These are phyloP conservation scores for Bruguiera sexangula DNA, from an alignment of 345 rosid genomes.

Conservation along the genomic window DNA sequence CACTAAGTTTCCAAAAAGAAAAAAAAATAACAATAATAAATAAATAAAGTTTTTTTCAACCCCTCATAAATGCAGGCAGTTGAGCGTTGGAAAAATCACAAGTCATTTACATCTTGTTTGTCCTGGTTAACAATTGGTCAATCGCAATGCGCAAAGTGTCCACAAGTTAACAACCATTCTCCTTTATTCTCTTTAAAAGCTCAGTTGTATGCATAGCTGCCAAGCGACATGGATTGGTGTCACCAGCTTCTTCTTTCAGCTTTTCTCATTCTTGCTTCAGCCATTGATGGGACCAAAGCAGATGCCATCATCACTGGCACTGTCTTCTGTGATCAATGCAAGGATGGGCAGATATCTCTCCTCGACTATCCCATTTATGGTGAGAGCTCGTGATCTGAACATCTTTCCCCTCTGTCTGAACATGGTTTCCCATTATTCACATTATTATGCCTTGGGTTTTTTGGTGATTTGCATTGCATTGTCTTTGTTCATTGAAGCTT, in stretches of 20 bases:
- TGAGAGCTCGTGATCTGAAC: constrained; percentile 13
- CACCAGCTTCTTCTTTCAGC: constrained; percentile 33
- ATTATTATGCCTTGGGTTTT: too few relatives aligned
- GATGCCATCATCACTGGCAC: constrained; percentile 63
- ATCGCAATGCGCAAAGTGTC: background rate
- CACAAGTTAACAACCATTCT: background rate
- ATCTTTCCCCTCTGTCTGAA: too few relatives aligned
- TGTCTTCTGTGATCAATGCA: constrained; percentile 91
- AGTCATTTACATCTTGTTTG: constrained; percentile 17
- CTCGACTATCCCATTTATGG: constrained; percentile 77
- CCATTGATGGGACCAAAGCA: constrained; percentile 45
- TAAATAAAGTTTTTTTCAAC: background rate
- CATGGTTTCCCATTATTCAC: too few relatives aligned
- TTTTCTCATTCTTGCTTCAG: constrained; percentile 47
- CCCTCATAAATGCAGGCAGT: constrained; percentile 49
- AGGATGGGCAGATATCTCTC: constrained; percentile 66
- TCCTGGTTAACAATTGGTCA: constrained; percentile 9
- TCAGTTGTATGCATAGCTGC: background rate
- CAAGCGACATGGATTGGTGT: constrained; percentile 41
- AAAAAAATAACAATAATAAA: too few relatives aligned
- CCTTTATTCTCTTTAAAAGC: background rate
- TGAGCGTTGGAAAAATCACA: constrained; percentile 43
- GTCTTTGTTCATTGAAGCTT: too few relatives aligned
- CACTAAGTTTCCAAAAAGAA: background rate
- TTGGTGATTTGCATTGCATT: too few relatives aligned